A percentile compares a stretch with the other conserved stretches of the same genome.
Evolutionary conservation across 352 stramenopile species (phyloP).

Genomic region (Aphanomyces stellatus): DNA sequence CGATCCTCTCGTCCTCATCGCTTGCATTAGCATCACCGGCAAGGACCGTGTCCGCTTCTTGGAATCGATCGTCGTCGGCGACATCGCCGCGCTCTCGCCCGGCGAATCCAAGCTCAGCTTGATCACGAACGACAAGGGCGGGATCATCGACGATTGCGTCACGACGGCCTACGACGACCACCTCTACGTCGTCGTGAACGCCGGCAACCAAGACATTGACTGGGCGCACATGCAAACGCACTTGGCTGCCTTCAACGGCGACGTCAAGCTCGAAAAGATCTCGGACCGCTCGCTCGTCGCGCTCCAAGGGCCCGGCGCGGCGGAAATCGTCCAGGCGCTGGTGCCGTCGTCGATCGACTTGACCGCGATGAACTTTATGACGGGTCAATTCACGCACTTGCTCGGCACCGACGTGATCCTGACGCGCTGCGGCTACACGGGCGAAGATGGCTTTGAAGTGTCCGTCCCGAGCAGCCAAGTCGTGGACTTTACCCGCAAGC

Average conservation of each 20-base stretch:
- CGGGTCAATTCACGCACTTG: slow-evolving; percentile 82
- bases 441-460: slow-evolving; percentile 99
- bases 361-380: slow-evolving; percentile 95
- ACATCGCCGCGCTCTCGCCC: slow-evolving; percentile 81
- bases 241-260: slow-evolving; percentile 80
- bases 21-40: slow-evolving; percentile 67
- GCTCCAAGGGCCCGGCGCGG: slow-evolving; percentile 91
- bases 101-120: slow-evolving; percentile 91
- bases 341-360: slow-evolving; percentile 83
- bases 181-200: slow-evolving; percentile 96
- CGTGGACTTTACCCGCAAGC: slow-evolving; percentile 42
- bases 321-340: slow-evolving; percentile 71
- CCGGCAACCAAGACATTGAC: slow-evolving; percentile 94
- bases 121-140: slow-evolving; percentile 93
- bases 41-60: slow-evolving; percentile 93
- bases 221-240: slow-evolving; percentile 89
- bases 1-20: neutral
- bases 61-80: slow-evolving; percentile 92
- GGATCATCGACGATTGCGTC: slow-evolving; percentile 98
- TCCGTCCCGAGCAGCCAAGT: slow-evolving; percentile 66
- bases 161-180: slow-evolving; percentile 94
- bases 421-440: slow-evolving; percentile 97
- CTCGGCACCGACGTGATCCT: slow-evolving; percentile 82
- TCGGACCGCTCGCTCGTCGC: slow-evolving; percentile 91
- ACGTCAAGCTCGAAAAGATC: slow-evolving; percentile 93